Evolutionary conservation across 75 land plant species (phyloP).

Genomic region (Sequoia sempervirens): DNA sequence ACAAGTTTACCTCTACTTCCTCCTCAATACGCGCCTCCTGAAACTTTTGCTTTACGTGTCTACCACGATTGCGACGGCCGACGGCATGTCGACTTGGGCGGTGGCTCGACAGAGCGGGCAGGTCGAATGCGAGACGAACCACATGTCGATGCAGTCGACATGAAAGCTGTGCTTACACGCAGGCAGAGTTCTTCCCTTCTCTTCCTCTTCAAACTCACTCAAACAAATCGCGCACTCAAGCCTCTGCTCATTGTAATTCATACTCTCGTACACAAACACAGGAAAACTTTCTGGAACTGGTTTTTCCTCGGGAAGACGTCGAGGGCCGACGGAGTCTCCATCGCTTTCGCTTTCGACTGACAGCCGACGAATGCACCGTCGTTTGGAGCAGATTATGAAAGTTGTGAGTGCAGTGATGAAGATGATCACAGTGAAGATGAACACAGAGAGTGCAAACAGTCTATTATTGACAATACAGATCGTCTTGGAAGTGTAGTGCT

Average conservation of each 20-base stretch:
- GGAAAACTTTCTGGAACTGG: background rate
- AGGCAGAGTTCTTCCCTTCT: too few relatives aligned
- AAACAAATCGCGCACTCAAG: background rate
- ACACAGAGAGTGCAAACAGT: background rate
- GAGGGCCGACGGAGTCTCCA: background rate
- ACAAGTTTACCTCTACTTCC: too few relatives aligned
- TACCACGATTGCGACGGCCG: background rate
- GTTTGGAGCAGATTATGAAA: background rate
- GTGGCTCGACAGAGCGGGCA: slow-evolving; percentile 45
- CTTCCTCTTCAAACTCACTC: too few relatives aligned
- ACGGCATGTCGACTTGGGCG: slow-evolving; percentile 1
- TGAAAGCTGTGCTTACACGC: too few relatives aligned
- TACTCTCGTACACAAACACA: background rate
- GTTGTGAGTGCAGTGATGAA: slow-evolving; percentile 6
- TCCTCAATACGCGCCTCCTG: too few relatives aligned
- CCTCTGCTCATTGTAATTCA: background rate
- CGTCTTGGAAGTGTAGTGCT: background rate
- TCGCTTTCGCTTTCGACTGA: background rate
- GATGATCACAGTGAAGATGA: slow-evolving; percentile 7
- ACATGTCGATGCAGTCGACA: too few relatives aligned
- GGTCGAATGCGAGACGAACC: slow-evolving; percentile 41
- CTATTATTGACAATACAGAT: background rate
- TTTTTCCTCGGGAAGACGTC: background rate
- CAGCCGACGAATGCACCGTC: background rate
- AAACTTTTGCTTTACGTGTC: background rate